Conservation (phyloP, 768 basidiomycete genomes). For the Leccinum pellstonianum region DNA sequence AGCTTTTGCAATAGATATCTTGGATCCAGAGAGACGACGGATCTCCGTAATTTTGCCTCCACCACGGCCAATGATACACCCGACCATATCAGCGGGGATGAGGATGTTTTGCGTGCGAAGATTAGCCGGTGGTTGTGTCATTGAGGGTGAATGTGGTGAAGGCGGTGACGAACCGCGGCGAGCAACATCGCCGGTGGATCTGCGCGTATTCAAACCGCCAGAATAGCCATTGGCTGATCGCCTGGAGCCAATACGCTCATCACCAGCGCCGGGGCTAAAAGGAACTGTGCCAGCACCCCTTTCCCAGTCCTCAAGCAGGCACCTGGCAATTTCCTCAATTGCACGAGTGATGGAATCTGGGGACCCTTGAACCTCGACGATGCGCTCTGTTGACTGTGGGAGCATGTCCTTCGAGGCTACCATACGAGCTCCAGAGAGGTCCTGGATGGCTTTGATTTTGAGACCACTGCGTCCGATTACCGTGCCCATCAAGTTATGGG, state of each 20-base stretch:
- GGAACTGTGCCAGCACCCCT: slow-evolving; percentile 89
- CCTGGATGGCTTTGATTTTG: slow-evolving; percentile 99
- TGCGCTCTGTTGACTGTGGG: slow-evolving; percentile 97
- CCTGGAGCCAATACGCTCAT: slow-evolving; percentile 56
- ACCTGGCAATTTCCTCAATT: slow-evolving; percentile 93
- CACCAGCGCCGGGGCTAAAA: slow-evolving; percentile 88
- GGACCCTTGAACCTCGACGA: slow-evolving; percentile 95
- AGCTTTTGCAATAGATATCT: slow-evolving; percentile 97
- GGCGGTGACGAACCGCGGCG: slow-evolving; percentile 43
- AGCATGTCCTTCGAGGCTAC: slow-evolving; percentile 99
- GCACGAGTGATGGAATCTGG: slow-evolving; percentile 92
- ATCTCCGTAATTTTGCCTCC: slow-evolving; percentile 99
- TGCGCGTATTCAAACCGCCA: slow-evolving; percentile 52
- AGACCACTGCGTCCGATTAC: slow-evolving; percentile 95
- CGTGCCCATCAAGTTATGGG: slow-evolving; percentile 99
- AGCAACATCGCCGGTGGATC: slow-evolving; percentile 58
- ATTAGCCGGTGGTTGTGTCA: slow-evolving; percentile 66
- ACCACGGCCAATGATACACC: slow-evolving; percentile 92
- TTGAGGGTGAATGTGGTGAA: slow-evolving; percentile 40
- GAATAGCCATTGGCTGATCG: slow-evolving; percentile 53
- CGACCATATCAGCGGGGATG: slow-evolving; percentile 99
- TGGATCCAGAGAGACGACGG: slow-evolving; percentile 93
- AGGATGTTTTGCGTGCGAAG: slow-evolving; percentile 98
- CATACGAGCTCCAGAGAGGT: slow-evolving; percentile 94
- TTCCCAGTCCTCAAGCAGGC: slow-evolving; percentile 96